A percentile compares a stretch with the other conserved stretches of the same genome.
Conservation (phyloP, 2,329 filamentous ascomycete genomes). For the Cladophialophora chaetospira region DNA sequence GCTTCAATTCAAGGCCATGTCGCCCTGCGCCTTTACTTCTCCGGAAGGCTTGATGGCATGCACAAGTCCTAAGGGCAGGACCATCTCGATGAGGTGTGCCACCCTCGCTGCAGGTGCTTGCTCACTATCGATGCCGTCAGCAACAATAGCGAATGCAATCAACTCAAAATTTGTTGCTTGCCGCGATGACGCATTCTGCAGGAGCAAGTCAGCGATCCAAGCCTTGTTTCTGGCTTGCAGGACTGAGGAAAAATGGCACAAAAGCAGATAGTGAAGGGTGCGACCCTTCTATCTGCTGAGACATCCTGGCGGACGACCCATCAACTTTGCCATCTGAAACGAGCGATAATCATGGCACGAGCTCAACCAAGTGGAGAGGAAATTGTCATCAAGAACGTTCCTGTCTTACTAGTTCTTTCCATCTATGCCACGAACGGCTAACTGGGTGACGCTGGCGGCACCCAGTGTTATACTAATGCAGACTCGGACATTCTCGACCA, state of each 20-base stretch:
- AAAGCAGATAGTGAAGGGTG: conserved; percentile 82
- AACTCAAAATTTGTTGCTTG: conserved; percentile 94
- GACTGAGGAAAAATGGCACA: conserved; percentile 71
- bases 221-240: conserved; percentile 63
- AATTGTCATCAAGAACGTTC: conserved; percentile 69
- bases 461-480: conserved; percentile 84
- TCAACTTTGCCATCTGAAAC: conserved; percentile 80
- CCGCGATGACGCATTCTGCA: conserved; percentile 85
- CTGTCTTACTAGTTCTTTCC: conserved; percentile 66
- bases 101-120: conserved; percentile 82
- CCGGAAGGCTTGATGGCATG: conserved; percentile 65
- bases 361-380: conserved; percentile 76
- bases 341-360: conserved; percentile 85
- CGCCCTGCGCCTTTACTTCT: conserved; percentile 6
- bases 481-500: conserved; percentile 76
- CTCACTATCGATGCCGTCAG: conserved; percentile 73
- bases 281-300: conserved; percentile 76
- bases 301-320: conserved; percentile 81
- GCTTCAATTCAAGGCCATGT: conserved; percentile 1
- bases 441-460: conserved; percentile 75
- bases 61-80: conserved; percentile 74
- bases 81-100: conserved; percentile 83
- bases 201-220: conserved; percentile 70
- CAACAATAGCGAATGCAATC: conserved; percentile 83
- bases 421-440: conserved; percentile 58